Evolutionary conservation across 2,329 filamentous ascomycete genomes (phyloP).

Genomic region (Monascus ruber): DNA sequence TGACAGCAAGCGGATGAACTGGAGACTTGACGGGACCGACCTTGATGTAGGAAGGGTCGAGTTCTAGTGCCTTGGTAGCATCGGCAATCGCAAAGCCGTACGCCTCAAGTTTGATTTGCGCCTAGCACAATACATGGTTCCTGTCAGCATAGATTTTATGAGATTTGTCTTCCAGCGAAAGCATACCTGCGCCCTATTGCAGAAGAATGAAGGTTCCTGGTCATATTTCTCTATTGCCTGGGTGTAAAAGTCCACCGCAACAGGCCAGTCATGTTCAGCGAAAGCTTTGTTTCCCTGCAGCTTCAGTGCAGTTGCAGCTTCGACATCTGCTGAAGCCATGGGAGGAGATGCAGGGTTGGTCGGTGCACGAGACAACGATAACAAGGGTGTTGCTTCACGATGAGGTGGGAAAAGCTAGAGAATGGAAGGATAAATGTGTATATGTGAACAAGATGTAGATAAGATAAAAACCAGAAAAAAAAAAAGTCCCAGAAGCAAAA

Average conservation of each 20-base stretch:
- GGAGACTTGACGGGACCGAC: conserved; percentile 32
- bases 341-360: too few relatives aligned
- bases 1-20: background rate
- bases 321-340: conserved; percentile 36
- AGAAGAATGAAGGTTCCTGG: conserved; percentile 79
- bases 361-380: too few relatives aligned
- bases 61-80: conserved; percentile 79
- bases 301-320: conserved; percentile 74
- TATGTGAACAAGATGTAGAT: too few relatives aligned
- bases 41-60: conserved; percentile 83
- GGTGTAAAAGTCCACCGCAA: conserved; percentile 71
- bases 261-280: conserved; percentile 71
- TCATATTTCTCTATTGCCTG: conserved; percentile 78
- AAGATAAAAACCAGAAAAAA: too few relatives aligned
- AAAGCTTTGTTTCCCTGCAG: conserved; percentile 93
- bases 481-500: too few relatives aligned
- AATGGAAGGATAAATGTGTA: too few relatives aligned
- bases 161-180: conserved; percentile 11
- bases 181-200: conserved; percentile 84
- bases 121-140: conserved; percentile 40
- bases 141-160: conserved; percentile 1
- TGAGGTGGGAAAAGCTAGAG: too few relatives aligned
- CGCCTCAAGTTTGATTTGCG: conserved; percentile 88
- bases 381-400: too few relatives aligned
- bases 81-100: conserved; percentile 89